Conservation (phyloP, 495 filamentous ascomycete genomes). For the Neurospora cerealis region DNA sequence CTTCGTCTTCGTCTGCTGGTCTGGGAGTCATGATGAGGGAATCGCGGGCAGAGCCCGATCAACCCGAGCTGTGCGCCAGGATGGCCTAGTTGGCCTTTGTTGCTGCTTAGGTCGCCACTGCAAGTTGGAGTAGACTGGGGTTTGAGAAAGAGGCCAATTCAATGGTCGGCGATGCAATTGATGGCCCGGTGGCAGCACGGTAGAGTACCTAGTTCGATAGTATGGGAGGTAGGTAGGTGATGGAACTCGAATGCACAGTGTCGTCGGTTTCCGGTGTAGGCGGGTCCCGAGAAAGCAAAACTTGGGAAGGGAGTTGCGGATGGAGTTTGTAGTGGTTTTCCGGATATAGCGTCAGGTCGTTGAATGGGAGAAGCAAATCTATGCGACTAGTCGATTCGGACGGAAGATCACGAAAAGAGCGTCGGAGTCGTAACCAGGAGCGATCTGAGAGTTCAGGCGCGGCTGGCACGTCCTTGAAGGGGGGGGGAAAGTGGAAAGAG, state of each 20-base stretch:
- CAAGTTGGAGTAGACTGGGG: neutral
- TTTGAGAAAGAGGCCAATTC: neutral
- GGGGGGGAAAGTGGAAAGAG: neutral
- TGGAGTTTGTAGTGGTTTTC: neutral
- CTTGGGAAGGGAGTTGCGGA: neutral
- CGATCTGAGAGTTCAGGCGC: neutral
- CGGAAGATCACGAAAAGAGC: neutral
- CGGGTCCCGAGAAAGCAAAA: neutral
- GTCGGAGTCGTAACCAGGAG: neutral
- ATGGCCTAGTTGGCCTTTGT: constrained; percentile 26
- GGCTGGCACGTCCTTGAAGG: neutral
- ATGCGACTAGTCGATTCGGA: neutral
- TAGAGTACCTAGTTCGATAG: neutral
- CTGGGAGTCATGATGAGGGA: constrained; percentile 31
- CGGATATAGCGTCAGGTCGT: neutral
- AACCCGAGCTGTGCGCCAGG: constrained; percentile 35
- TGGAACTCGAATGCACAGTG: neutral
- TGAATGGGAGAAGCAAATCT: neutral
- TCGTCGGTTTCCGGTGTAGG: neutral
- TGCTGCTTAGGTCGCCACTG: constrained; percentile 14
- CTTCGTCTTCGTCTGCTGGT: constrained; percentile 30
- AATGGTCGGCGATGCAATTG: neutral
- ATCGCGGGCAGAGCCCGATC: constrained; percentile 43
- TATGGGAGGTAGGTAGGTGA: neutral
- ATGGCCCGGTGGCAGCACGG: neutral